phyloP scores from a whole-genome alignment of 192 early-diverging fungal genomes.

The Coemansia sp. region DNA sequence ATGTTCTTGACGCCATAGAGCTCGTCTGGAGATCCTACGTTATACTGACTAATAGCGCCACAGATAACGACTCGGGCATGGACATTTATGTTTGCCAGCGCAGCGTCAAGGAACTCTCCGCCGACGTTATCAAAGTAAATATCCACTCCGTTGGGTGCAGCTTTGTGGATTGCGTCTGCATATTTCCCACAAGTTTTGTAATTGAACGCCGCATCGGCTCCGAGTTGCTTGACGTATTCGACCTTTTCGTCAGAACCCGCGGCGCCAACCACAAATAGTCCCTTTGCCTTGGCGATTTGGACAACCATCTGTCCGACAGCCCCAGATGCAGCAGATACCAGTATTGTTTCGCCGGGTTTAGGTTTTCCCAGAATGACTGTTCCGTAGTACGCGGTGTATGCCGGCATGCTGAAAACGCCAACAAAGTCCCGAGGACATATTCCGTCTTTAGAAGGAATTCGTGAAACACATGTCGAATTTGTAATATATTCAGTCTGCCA shows the following conservation, averaged over 20 bases:
- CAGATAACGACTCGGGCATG: constrained; percentile 69
- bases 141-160: constrained; percentile 80
- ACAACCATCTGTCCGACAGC: constrained; percentile 77
- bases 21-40: constrained; percentile 48
- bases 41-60: constrained; percentile 80
- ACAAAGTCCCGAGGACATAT: constrained; percentile 17
- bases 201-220: constrained; percentile 87
- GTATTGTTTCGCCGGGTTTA: constrained; percentile 81
- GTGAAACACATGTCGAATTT: constrained; percentile 57
- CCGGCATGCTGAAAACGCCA: constrained; percentile 78
- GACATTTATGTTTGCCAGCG: constrained; percentile 61
- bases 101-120: constrained; percentile 78
- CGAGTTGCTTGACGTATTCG: constrained; percentile 65
- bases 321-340: constrained; percentile 81
- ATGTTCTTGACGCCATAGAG: constrained; percentile 63
- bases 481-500: constrained; percentile 56
- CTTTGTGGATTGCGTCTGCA: constrained; percentile 56
- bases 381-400: constrained; percentile 74
- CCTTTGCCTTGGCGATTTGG: constrained; percentile 77
- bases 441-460: constrained; percentile 6
- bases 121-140: constrained; percentile 87
- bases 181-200: constrained; percentile 74
- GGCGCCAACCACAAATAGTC: constrained; percentile 77
- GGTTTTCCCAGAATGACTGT: constrained; percentile 66
- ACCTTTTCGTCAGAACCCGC: constrained; percentile 87